Base-by-base conservation (phyloP, 2,329 filamentous ascomycete species). In the Didymosphaeria variabile region DNA sequence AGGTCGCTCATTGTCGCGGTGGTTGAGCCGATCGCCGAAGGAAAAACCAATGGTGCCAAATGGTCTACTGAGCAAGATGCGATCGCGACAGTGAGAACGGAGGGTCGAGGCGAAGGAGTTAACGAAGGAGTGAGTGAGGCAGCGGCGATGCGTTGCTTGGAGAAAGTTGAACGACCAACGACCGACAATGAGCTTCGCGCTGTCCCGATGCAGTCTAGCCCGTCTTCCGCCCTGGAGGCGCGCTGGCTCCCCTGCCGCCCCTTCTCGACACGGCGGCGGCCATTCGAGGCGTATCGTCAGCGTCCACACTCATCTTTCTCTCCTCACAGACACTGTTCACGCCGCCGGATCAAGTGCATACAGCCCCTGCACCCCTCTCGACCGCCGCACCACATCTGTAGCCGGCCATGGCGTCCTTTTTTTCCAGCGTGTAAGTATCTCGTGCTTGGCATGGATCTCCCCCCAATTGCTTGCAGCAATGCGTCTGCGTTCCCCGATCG, bases 371-470 rank as follows among this genome's bases (percentile, higher is more conserved):
- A 54, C 51, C 55, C 62, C 63, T 53, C 61, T 15, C n/a, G 13
- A 36, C 40, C 53, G 53, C 19, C 42, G 53, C 53, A 55, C 42
- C 36, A 50, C 50, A 26, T 52, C 58, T 54, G 52, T 51, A 55
- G 61, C 65, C 64, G 51, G 71, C 56, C 59, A 79, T 79, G 77
- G 72, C 77, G 64, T 79, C 76, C 60, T 79, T 79, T 68, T 79
- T 79, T 72, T 77, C 75, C 71, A 79, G 75, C 67, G 76, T 79
- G 77, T 79, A 67, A 78, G 77, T 29, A 6, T 29, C 26, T 29
- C 26, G 26, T 79, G 66, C 73, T 77, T 76, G 75, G 73, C 75
- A 67, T 56, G 64, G 46, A 61, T 21, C 42, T 45, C 64, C 68
- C 70, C 69, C 68, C 66, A 68, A 68, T 68, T 73, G 69, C 66